Base-by-base conservation (phyloP, 2,329 filamentous ascomycete genomes). In the Colletotrichum sp. region DNA sequence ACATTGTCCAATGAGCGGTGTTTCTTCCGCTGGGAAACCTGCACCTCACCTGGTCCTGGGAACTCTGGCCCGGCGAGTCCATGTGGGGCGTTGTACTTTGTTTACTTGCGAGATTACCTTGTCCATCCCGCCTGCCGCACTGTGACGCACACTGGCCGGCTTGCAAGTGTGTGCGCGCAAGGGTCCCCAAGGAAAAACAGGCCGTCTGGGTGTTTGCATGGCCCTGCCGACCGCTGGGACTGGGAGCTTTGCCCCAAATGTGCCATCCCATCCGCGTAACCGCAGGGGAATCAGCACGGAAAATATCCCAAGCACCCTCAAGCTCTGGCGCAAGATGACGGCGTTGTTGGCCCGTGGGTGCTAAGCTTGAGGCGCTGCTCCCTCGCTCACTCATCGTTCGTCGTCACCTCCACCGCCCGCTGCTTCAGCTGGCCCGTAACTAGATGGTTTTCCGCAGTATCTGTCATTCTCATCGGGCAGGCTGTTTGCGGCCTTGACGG, bases 81-180 rank as follows among this genome's bases (percentile, higher is more conserved):
- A 75, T 71, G 66, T 76, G 75, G 75, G 30, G 60, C 26, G 4
- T 9, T 71, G n/a, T 59, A 71, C 66, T 75, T 75, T 76, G 75
- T 76, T 76, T 76, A 76, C 66, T 75, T 34, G 60, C 55, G 72
- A 75, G 71, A 75, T 75, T 76, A 59, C 60, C 63, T 67, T 62
- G 62, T 49, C 59, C 49, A 52, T 55, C 32, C 6, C 13, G 10
- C n/a, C 6, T 71, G 8, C 16, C 71, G 52, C 72, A 76, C 75
- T 76, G 75, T 75, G 39, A 12, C n/a, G 28, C n/a, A 34, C 60
- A 75, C 67, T 70, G 66, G 24, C 39, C 15, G 39, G 18, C n/a
- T 36, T n/a, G 26, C 18, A 6, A 32, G n/a, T 26, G n/a, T 21
- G 28, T 30, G 44, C 34, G 63, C 28, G 68, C 62, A 52, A 62